Evolutionary conservation across 495 filamentous ascomycete genomes (phyloP), one percentile per base, ranked within the genome.

Genomic region (Penicillium parvum): DNA sequence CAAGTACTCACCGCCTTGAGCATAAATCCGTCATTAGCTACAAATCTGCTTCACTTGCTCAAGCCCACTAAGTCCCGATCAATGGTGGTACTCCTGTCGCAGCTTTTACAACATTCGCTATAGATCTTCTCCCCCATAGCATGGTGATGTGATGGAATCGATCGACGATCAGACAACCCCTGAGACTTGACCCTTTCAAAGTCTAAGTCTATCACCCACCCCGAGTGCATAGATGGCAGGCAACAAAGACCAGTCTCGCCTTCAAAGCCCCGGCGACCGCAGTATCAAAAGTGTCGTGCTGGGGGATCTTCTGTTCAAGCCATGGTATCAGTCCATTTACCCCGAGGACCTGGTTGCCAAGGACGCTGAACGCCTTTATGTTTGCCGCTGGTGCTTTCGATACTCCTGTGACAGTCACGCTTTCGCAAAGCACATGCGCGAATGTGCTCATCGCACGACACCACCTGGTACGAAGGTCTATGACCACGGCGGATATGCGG

Each of bases 311-410:
- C 75, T 77, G 12, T 88, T 92, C 70, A 75, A 76, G 37, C 78
- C 87, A 4, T 89, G 84, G 82, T 90, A 88, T 65, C 79, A 86
- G 17, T 90, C 79, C 17, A 72, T 81, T 49, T 90, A 90, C 55
- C 84, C 83, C 0, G 86, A 89, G 47, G 85, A 90, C 36, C 75
- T 90, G 11, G 72, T 88, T 16, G 79, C 77, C 26, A 79, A 76
- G 45, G 75, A 81, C 25, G 72, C 76, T 34, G 64, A 76, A 25
- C 68, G 79, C 36, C 72, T 98, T 7, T 95, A 90, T 48, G 83
- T 96, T 27, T 98, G 92, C 58, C 86, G 84, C 29, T 85, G 79
- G 74, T 98, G 92, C 68, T 96, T 97, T 72, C 88, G 85, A 53
- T 98, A 98, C 60, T 81, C 82, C 3, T 84, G 79, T 44, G 86